Evolutionary conservation across 2,329 filamentous ascomycete genomes (phyloP).

Genomic region (Pseudocercospora pini-densiflorae): DNA sequence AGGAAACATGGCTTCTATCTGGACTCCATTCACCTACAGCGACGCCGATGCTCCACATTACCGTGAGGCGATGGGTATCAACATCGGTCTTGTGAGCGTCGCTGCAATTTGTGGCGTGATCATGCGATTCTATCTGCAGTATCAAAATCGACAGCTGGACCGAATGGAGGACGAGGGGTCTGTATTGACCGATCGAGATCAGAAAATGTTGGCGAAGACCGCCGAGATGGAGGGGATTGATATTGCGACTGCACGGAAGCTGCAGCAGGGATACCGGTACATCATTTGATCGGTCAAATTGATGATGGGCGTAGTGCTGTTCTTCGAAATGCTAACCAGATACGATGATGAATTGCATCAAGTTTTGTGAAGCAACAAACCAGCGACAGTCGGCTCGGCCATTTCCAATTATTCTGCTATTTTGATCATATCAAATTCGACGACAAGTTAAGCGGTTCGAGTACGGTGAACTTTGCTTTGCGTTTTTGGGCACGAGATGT

Average conservation of each 20-base stretch:
- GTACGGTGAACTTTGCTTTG: not conserved
- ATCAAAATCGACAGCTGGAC: constrained; percentile 57
- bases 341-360: no score
- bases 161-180: constrained; percentile 55
- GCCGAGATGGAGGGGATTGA: constrained; percentile 58
- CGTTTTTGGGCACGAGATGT: not conserved
- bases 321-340: not conserved
- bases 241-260: constrained; percentile 52
- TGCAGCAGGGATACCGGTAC: constrained; percentile 62
- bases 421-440: no score
- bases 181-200: constrained; percentile 52
- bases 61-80: constrained; percentile 40
- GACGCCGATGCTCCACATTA: constrained; percentile 34
- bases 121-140: constrained; percentile 37
- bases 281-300: constrained; percentile 34
- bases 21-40: constrained; percentile 48
- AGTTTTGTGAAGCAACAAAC: no score
- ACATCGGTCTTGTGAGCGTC: constrained; percentile 36
- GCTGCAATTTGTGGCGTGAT: constrained; percentile 36
- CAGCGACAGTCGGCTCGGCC: no score
- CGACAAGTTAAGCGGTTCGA: no score
- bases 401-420: no score
- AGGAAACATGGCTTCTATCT: constrained; percentile 71
- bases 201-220: constrained; percentile 54
- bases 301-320: not conserved